A percentile compares a stretch with the other conserved stretches of the same genome.
Conservation (phyloP, 495 filamentous ascomycete species). For the Hypomontagnella submonticulosa region DNA sequence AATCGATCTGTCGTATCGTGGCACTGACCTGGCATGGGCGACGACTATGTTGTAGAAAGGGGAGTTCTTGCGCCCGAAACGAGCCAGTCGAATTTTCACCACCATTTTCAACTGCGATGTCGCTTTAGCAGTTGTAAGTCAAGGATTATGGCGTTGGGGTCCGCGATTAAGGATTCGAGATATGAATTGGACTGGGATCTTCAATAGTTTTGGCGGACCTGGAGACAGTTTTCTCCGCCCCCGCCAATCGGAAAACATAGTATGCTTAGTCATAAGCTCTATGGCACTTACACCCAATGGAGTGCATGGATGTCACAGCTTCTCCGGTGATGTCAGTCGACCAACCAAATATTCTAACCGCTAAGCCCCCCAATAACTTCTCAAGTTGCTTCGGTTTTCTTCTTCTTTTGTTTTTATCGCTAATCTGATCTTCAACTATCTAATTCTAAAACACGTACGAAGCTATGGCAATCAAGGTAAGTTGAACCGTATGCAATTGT, state of each 20-base stretch:
- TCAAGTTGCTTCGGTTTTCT: not conserved
- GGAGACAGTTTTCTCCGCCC: slow-evolving; percentile 48
- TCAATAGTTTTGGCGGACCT: slow-evolving; percentile 46
- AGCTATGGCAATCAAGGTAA: slow-evolving; percentile 62
- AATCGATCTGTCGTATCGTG: slow-evolving; percentile 1
- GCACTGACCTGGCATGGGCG: slow-evolving; percentile 85
- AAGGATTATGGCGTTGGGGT: not conserved
- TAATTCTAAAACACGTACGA: not conserved
- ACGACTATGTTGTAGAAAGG: slow-evolving; percentile 99
- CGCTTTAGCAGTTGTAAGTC: slow-evolving; percentile 4
- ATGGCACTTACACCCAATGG: slow-evolving; percentile 31
- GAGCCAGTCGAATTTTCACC: slow-evolving; percentile 88
- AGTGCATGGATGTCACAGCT: slow-evolving; percentile 16
- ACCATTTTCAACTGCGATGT: slow-evolving; percentile 72
- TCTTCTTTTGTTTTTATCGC: not conserved
- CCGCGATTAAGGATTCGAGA: not conserved
- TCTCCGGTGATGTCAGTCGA: slow-evolving; percentile 47
- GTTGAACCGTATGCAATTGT: slow-evolving; percentile 13
- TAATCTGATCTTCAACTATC: not conserved
- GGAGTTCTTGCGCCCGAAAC: slow-evolving; percentile 86
- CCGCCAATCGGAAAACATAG: slow-evolving; percentile 30
- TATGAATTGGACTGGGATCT: slow-evolving; percentile 12
- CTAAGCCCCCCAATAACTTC: slow-evolving; percentile 5
- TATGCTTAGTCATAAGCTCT: slow-evolving; percentile 14
- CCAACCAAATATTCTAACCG: slow-evolving; percentile 17